Percentiles rank a stretch among this genome's conserved stretches.
Conservation (phyloP, 805 yeast species). For the Candida piceae region DNA sequence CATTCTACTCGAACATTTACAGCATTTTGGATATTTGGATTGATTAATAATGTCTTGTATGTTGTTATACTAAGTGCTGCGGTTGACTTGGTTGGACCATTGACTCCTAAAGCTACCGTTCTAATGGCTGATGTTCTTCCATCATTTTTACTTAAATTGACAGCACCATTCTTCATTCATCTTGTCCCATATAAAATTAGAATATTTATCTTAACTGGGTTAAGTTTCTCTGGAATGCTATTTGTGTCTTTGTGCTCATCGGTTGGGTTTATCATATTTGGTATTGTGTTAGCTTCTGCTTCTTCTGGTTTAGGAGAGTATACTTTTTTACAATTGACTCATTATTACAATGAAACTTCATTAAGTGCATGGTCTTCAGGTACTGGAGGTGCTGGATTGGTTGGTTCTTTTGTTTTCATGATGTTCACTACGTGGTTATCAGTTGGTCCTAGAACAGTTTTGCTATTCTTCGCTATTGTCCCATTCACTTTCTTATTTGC, state of each 20-base stretch:
- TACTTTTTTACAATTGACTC: constrained; percentile 83
- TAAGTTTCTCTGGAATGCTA: constrained; percentile 74
- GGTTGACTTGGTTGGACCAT: constrained; percentile 79
- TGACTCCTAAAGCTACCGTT: constrained; percentile 80
- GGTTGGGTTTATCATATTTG: constrained; percentile 45
- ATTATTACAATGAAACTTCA: constrained; percentile 52
- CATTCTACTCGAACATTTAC: too few species aligned
- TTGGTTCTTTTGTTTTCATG: constrained; percentile 72
- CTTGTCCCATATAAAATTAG: constrained; percentile 53
- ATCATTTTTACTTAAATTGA: constrained; percentile 61
- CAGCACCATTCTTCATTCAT: constrained; percentile 79
- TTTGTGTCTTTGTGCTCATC: constrained; percentile 44
- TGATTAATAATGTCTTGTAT: constrained; percentile 81
- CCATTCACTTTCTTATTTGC: constrained; percentile 26
- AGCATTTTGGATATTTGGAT: constrained; percentile 79
- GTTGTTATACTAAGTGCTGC: constrained; percentile 93
- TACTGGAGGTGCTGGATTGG: constrained; percentile 92
- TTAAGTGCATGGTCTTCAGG: constrained; percentile 90
- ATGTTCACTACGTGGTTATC: constrained; percentile 65
- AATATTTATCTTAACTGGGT: constrained; percentile 45
- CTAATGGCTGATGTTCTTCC: constrained; percentile 85
- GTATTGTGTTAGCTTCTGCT: constrained; percentile 72
- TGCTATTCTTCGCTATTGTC: constrained; percentile 48
- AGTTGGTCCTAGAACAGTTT: constrained; percentile 46
- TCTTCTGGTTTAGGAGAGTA: constrained; percentile 91